Evolutionary conservation across 2,329 filamentous ascomycete genomes (phyloP).

Genomic region (Xylariaceae sp.): DNA sequence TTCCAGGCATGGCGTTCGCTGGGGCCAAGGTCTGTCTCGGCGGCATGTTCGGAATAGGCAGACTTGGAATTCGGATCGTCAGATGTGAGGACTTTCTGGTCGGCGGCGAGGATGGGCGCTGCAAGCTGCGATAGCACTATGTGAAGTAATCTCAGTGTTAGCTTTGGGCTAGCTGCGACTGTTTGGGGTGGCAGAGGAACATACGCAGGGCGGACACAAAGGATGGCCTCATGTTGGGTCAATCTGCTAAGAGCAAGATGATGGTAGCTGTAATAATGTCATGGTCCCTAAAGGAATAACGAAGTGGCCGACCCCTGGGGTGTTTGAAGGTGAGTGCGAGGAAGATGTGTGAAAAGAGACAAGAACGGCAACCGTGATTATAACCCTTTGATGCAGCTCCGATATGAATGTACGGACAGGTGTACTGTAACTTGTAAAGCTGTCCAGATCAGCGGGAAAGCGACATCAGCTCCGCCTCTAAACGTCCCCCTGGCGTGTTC

Average conservation of each 20-base stretch:
- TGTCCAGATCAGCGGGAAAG: slow-evolving; percentile 30
- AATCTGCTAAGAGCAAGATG: slow-evolving; percentile 32
- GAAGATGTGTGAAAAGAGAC: not conserved
- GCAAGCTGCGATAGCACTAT: slow-evolving; percentile 33
- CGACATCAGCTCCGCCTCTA: slow-evolving; percentile 19
- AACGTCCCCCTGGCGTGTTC: too few species aligned
- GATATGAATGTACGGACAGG: not conserved
- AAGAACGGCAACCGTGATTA: not conserved
- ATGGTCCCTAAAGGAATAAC: slow-evolving; percentile 27
- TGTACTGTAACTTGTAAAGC: slow-evolving; percentile 19
- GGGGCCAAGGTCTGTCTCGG: slow-evolving; percentile 26
- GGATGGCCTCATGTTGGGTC: slow-evolving; percentile 31
- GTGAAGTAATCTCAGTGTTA: not conserved
- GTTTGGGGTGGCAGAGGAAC: not conserved
- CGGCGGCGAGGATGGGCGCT: slow-evolving; percentile 23
- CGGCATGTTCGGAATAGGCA: slow-evolving; percentile 21
- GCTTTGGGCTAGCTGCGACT: too few species aligned
- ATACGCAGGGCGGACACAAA: slow-evolving; percentile 32
- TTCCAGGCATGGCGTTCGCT: slow-evolving; percentile 27
- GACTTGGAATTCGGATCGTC: slow-evolving; percentile 19
- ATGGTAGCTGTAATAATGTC: slow-evolving; percentile 25
- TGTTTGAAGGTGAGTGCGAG: too few species aligned
- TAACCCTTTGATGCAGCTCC: not conserved
- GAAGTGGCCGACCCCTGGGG: not conserved
- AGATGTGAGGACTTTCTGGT: slow-evolving; percentile 29